phyloP scores from a whole-genome alignment of 805 yeast genomes.

The Kodamaea lidongshanica region DNA sequence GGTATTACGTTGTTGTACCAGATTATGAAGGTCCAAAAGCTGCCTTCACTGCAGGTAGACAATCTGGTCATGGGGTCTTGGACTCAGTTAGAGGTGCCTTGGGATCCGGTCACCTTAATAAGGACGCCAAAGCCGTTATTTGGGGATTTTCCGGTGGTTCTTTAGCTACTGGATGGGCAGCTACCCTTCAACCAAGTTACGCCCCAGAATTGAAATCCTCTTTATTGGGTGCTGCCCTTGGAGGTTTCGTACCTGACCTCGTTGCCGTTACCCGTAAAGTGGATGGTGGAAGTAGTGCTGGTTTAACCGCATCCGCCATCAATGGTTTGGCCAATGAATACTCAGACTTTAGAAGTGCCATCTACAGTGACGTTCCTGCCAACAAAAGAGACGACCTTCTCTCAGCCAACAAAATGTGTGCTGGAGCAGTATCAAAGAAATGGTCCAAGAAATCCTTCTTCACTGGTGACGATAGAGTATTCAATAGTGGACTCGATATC shows the following conservation, averaged over 20 bases:
- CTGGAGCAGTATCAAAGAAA: too few species aligned
- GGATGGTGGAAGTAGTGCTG: slow-evolving; percentile 24
- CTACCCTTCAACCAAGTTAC: slow-evolving; percentile 29
- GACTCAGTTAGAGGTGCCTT: slow-evolving; percentile 28
- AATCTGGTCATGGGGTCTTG: slow-evolving; percentile 25
- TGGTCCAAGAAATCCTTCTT: slow-evolving; percentile 10
- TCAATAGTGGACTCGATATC: slow-evolving; percentile 14
- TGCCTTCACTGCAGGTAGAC: slow-evolving; percentile 27
- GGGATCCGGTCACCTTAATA: slow-evolving; percentile 9
- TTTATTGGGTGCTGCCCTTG: slow-evolving; percentile 29
- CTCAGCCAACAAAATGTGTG: too few species aligned
- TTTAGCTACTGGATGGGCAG: slow-evolving; percentile 34
- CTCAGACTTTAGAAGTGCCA: slow-evolving; percentile 15
- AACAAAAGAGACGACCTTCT: neutral
- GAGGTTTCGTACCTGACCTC: slow-evolving; percentile 33
- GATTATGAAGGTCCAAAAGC: slow-evolving; percentile 32
- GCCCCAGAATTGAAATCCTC: slow-evolving; percentile 25
- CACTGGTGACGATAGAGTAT: slow-evolving; percentile 9
- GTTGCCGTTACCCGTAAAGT: slow-evolving; percentile 20
- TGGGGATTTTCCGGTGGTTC: slow-evolving; percentile 39
- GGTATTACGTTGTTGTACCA: slow-evolving; percentile 29
- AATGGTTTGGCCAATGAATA: slow-evolving; percentile 28
- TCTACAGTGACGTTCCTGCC: neutral
- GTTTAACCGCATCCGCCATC: slow-evolving; percentile 24
- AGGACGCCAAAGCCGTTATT: slow-evolving; percentile 16